Percentiles rank a stretch among this genome's conserved stretches.
phyloP scores from a whole-genome alignment of 2,329 filamentous ascomycete species.

The Botryosphaeria dothidea region DNA sequence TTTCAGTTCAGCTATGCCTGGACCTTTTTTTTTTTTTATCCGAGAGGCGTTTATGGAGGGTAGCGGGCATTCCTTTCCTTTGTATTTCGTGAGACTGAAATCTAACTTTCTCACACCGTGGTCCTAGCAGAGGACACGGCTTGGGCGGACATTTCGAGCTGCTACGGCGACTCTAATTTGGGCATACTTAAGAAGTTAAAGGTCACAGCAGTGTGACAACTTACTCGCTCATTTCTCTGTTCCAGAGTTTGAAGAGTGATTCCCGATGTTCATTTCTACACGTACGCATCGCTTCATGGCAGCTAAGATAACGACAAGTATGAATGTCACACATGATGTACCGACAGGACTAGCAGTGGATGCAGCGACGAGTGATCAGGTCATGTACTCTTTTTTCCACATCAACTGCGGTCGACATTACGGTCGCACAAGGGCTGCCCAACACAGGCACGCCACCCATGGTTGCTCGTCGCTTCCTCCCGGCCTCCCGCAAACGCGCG shows the following conservation, averaged over 20 bases:
- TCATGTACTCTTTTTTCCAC: background rate
- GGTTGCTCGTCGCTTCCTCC: background rate
- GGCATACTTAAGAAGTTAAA: background rate
- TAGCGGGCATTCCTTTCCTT: background rate
- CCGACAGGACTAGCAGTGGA: background rate
- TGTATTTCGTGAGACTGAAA: background rate
- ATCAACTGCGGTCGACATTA: background rate
- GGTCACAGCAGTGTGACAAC: background rate
- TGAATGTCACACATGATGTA: background rate
- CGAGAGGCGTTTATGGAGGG: background rate
- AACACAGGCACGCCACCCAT: background rate
- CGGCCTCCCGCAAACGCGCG: background rate
- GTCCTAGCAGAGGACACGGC: background rate
- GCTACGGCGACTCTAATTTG: background rate
- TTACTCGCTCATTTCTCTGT: background rate
- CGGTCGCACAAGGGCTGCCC: background rate
- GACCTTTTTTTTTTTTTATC: background rate
- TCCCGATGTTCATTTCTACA: no score
- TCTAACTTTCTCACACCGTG: background rate
- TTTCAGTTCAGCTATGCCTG: background rate
- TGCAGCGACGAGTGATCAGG: no score
- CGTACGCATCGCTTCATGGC: no score
- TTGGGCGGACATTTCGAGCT: conserved; percentile 1
- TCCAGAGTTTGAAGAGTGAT: background rate
- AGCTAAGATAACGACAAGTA: no score